Percentiles rank a stretch among this genome's conserved stretches.
Evolutionary conservation across 2,329 filamentous ascomycete species (phyloP).

Genomic region (Triangularia verruculosa): DNA sequence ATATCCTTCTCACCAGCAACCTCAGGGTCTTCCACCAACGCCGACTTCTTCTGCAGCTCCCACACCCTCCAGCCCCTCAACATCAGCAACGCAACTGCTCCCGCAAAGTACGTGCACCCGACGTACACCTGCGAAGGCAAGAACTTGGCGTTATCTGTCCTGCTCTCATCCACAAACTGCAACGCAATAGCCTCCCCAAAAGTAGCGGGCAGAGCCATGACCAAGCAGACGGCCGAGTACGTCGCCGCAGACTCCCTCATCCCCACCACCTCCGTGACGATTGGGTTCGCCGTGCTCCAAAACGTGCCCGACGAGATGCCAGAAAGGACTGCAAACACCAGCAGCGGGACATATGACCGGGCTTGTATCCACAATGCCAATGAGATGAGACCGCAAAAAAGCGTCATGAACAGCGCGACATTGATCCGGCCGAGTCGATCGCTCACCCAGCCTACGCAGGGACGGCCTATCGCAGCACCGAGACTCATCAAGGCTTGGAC

Average conservation of each 20-base stretch:
- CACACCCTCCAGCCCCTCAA: slow-evolving; percentile 58
- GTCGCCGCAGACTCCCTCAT: slow-evolving; percentile 54
- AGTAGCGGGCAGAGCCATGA: slow-evolving; percentile 53
- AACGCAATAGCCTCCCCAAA: slow-evolving; percentile 51
- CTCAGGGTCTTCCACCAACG: not conserved
- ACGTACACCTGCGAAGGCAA: slow-evolving; percentile 58
- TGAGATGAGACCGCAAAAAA: slow-evolving; percentile 54
- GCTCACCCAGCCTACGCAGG: slow-evolving; percentile 60
- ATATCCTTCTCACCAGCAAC: not conserved
- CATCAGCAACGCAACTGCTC: slow-evolving; percentile 50
- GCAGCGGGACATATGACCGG: slow-evolving; percentile 54
- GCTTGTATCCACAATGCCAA: slow-evolving; percentile 62
- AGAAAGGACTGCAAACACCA: slow-evolving; percentile 57
- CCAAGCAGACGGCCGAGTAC: slow-evolving; percentile 57
- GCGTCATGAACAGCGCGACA: slow-evolving; percentile 54
- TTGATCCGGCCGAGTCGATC: slow-evolving; percentile 62
- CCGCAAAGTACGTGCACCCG: slow-evolving; percentile 60
- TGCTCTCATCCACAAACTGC: slow-evolving; percentile 38
- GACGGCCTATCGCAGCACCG: slow-evolving; percentile 54
- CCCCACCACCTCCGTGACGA: slow-evolving; percentile 60
- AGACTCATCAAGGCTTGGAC: slow-evolving; percentile 63
- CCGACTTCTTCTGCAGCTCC: slow-evolving; percentile 14
- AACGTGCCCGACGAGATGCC: slow-evolving; percentile 60
- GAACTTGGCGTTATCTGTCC: slow-evolving; percentile 43
- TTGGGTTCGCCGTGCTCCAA: slow-evolving; percentile 41